Conservation (phyloP, 768 basidiomycete genomes). For the Coprinopsis marcescibilis region DNA sequence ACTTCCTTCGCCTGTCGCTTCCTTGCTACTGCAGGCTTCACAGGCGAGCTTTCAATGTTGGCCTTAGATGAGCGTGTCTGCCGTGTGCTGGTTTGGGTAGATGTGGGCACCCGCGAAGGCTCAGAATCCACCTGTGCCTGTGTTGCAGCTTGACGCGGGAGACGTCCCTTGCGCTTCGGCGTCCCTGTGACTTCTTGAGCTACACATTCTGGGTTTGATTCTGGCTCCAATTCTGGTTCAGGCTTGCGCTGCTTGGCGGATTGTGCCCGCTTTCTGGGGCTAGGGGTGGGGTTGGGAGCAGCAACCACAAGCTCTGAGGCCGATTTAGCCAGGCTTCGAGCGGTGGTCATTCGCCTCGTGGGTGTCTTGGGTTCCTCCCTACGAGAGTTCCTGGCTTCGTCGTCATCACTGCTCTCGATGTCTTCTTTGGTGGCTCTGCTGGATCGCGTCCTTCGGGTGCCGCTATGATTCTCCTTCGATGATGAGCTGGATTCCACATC, state of each 20-base stretch:
- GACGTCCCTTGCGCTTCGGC: neutral
- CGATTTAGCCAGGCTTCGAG: neutral
- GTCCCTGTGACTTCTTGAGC: too few relatives aligned
- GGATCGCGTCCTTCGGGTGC: neutral
- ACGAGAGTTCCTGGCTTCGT: neutral
- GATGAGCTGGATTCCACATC: neutral
- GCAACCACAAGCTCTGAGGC: neutral
- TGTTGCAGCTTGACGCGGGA: neutral
- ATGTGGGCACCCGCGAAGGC: too few relatives aligned
- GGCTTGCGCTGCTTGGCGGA: neutral
- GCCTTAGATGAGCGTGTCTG: too few relatives aligned
- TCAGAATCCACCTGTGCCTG: neutral
- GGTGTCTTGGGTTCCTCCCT: neutral
- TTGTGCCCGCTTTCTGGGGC: neutral
- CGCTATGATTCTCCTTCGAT: slow-evolving; percentile 1
- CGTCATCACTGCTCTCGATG: neutral
- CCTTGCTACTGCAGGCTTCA: neutral
- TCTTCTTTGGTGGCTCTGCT: neutral
- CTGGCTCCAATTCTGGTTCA: too few relatives aligned
- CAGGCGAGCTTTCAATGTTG: neutral
- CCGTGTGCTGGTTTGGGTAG: neutral
- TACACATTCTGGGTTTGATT: too few relatives aligned
- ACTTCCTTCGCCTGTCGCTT: slow-evolving; percentile 1
- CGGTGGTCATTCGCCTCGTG: too few relatives aligned
- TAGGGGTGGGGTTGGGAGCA: too few relatives aligned